Evolutionary conservation across 2,329 filamentous ascomycete genomes (phyloP).

Genomic region (Colletotrichum sp.): DNA sequence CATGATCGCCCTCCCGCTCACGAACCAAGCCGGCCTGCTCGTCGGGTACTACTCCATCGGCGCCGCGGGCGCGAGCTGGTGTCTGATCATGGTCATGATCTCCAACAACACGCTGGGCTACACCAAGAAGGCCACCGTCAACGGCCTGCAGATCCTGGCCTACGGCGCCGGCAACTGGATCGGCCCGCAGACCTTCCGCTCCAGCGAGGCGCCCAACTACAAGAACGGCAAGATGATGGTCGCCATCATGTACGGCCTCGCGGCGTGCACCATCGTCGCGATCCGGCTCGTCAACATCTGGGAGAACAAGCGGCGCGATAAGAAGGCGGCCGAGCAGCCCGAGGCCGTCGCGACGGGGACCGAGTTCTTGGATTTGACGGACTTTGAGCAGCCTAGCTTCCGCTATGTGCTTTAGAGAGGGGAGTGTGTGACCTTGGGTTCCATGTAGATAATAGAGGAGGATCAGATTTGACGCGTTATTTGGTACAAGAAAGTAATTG

Average conservation of each 20-base stretch:
- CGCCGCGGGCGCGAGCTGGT: constrained; percentile 27
- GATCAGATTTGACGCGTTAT: background rate
- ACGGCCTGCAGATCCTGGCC: constrained; percentile 24
- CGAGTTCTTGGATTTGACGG: constrained; percentile 27
- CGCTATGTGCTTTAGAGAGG: constrained; percentile 23
- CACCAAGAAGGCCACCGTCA: constrained; percentile 32
- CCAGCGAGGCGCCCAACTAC: constrained; percentile 25
- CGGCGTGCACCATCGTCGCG: constrained; percentile 15
- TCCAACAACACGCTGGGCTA: constrained; percentile 31
- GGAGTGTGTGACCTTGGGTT: background rate
- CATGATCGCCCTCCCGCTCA: constrained; percentile 27
- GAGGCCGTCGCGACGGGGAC: constrained; percentile 11
- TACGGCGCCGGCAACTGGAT: constrained; percentile 26
- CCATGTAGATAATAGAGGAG: background rate
- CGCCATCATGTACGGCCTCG: constrained; percentile 25
- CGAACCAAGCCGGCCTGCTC: constrained; percentile 24
- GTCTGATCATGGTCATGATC: constrained; percentile 29
- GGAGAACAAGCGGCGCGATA: constrained; percentile 29
- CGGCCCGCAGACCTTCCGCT: constrained; percentile 28
- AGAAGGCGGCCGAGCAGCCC: constrained; percentile 21
- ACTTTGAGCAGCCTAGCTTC: constrained; percentile 26
- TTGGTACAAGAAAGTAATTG: background rate
- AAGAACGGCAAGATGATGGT: constrained; percentile 28
- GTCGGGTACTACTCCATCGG: constrained; percentile 28
- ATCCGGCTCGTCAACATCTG: constrained; percentile 25